Percentiles rank a stretch among this genome's conserved stretches.
Evolutionary conservation across 495 filamentous ascomycete genomes (phyloP).

Genomic region (Xylaria intraflava): DNA sequence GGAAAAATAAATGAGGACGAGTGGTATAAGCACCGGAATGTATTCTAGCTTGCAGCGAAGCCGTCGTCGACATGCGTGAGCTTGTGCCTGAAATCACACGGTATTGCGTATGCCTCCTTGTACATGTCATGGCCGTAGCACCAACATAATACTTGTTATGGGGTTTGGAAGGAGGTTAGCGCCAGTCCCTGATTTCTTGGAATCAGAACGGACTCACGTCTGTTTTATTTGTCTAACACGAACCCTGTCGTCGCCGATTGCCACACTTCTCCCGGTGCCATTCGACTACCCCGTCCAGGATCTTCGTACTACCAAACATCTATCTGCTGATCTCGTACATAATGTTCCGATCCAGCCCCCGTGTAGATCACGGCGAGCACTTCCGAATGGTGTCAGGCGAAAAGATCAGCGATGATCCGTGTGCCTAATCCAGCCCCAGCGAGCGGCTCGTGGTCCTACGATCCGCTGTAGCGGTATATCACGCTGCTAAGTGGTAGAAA

Average conservation of each 20-base stretch:
- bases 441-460: neutral
- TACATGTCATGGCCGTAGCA: neutral
- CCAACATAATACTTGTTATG: neutral
- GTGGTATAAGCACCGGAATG: neutral
- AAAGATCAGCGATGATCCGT: neutral
- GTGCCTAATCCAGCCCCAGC: neutral
- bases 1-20: neutral
- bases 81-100: neutral
- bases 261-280: neutral
- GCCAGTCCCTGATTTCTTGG: neutral
- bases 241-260: neutral
- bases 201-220: constrained; percentile 5
- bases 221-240: constrained; percentile 4
- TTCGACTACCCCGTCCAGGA: neutral
- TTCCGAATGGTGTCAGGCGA: neutral
- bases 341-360: neutral
- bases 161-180: neutral
- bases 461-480: neutral
- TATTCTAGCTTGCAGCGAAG: neutral
- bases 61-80: neutral
- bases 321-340: neutral
- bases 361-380: neutral
- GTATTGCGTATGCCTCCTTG: neutral
- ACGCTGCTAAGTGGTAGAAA: neutral
- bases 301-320: neutral